Base-by-base conservation (phyloP, 306 rosid genomes). In the Dryas alaskensis region DNA sequence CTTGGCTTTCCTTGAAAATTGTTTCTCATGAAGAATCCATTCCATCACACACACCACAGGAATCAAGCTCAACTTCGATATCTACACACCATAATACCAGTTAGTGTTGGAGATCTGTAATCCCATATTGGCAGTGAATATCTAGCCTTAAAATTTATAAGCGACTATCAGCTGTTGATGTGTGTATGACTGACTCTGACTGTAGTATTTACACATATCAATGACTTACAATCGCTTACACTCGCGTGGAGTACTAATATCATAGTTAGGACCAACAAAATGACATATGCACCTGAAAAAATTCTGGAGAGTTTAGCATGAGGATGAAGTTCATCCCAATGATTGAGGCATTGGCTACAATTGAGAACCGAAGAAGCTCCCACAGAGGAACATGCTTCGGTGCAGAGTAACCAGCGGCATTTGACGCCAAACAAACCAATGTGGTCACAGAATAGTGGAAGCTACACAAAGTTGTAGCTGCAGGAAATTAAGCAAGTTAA, bases 11-110 rank as follows among this genome's bases (percentile, higher is more conserved):
- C 60, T 81, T 62, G 88, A 76, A 65, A 61, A 79, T 10, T 79
- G 81, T 46, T 81, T 81, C 44, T 83, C 81, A 69, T 65, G 83
- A 59, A 81, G 81, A 64, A 84, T 81, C 88, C 86, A 76, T 59
- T 84, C 88, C 84, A 84, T 72, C 14, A 78, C 73, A 73, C 85
- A 79, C 43, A 81, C 82, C 55, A 84, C 84, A 3, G 73, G 82
- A 55, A 81, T 79, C 86, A 84, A 50, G 83, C 85, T 84, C 39
- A 84, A 61, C 62, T 77, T 84, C 27, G 85, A 84, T 65, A 84
- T 84, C 87, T 84, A 51, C 78, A 59, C 40, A 22, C 22, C 49
- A 49, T 54, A 75, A 11, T 4, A 65, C 4, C 17, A 39, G 22
- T 22, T 22, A 22, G 22, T 22, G 22, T 22, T 22, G 22, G 22